Conservation (phyloP, 768 basidiomycete species). For the Lepiota venenata region DNA sequence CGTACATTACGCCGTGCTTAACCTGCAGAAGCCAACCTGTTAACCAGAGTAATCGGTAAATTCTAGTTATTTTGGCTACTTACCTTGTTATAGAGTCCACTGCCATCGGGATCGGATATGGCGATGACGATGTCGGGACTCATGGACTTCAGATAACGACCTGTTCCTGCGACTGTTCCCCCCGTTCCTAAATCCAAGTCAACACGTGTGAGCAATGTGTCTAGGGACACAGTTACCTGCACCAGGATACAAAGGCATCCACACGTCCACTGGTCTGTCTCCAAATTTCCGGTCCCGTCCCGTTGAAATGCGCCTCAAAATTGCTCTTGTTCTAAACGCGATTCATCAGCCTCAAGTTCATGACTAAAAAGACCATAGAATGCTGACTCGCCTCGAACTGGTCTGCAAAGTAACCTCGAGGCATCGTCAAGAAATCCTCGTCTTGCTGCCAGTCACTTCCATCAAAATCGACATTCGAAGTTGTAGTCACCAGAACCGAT, state of each 20-base stretch:
- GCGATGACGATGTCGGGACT: slow-evolving; percentile 64
- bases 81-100: slow-evolving; percentile 93
- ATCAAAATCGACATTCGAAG: slow-evolving; percentile 37
- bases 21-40: slow-evolving; percentile 39
- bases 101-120: slow-evolving; percentile 90
- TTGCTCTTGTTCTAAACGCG: slow-evolving; percentile 75
- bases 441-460: slow-evolving; percentile 30
- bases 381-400: slow-evolving; percentile 71
- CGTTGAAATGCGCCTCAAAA: slow-evolving; percentile 81
- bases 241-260: slow-evolving; percentile 85
- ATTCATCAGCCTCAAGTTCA: neutral
- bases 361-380: neutral
- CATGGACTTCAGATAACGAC: slow-evolving; percentile 75
- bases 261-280: slow-evolving; percentile 81
- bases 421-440: slow-evolving; percentile 43
- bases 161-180: slow-evolving; percentile 88
- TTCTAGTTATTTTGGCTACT: neutral
- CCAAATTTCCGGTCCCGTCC: slow-evolving; percentile 96
- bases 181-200: slow-evolving; percentile 72
- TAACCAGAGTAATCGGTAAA: neutral
- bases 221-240: slow-evolving; percentile 49
- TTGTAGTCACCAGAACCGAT: slow-evolving; percentile 51
- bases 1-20: slow-evolving; percentile 93
- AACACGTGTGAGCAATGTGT: neutral
- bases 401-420: slow-evolving; percentile 90